These are phyloP conservation scores for Gnaphalium uliginosum DNA, from an alignment of 129 eudicot species.

Conservation along the genomic window DNA sequence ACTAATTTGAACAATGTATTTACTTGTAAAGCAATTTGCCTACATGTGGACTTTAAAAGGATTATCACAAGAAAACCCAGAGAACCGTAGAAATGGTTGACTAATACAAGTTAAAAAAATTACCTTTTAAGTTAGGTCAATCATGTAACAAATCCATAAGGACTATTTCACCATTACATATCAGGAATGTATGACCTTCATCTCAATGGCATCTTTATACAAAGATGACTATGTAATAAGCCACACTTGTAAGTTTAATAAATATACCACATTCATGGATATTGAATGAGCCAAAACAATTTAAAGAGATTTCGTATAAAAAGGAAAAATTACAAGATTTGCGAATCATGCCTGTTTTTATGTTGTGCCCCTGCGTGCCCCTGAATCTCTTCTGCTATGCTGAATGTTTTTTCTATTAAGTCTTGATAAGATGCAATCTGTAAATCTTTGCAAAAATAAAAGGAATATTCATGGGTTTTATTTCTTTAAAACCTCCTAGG, in stretches of 20 bases:
- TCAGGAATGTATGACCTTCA: too few species aligned
- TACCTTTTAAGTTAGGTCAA: too few species aligned
- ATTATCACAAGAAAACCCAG: neutral
- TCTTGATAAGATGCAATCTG: conserved; percentile 26
- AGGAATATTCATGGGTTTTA: conserved; percentile 1
- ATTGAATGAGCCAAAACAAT: too few species aligned
- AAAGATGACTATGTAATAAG: too few species aligned
- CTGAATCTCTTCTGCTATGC: too few species aligned
- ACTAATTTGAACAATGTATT: neutral
- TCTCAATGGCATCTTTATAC: too few species aligned
- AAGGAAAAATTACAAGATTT: conserved; percentile 6
- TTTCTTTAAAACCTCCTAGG: neutral
- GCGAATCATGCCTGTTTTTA: conserved; percentile 6
- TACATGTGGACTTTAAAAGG: conserved; percentile 13
- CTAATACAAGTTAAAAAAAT: neutral
- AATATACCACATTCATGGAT: too few species aligned
- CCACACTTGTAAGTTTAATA: too few species aligned
- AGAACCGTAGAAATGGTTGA: neutral
- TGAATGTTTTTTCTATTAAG: conserved; percentile 1
- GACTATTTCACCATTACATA: too few species aligned
- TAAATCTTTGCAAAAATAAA: conserved; percentile 4
- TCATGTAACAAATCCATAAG: too few species aligned
- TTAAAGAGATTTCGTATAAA: neutral
- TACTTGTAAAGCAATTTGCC: neutral
- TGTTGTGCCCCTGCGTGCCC: conserved; percentile 4